Conservation (phyloP, 1,284 basidiomycete species). For the Apiotrichum laibachii region DNA sequence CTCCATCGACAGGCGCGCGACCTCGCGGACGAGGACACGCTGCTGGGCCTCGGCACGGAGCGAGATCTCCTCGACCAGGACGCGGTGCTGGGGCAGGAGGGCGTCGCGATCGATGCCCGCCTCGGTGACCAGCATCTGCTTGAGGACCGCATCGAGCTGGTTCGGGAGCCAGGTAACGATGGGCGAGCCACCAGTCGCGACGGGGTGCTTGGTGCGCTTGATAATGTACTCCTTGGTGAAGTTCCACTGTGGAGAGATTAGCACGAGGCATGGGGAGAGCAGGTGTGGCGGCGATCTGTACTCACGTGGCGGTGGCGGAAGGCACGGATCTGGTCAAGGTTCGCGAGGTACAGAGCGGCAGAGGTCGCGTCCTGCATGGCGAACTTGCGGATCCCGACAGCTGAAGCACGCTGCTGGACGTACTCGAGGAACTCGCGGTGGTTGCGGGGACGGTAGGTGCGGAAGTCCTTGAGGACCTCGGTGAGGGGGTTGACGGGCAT, state of each 20-base stretch:
- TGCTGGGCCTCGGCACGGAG: slow-evolving; percentile 23
- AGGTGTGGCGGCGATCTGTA: background rate
- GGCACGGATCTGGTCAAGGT: slow-evolving; percentile 25
- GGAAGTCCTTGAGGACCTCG: slow-evolving; percentile 25
- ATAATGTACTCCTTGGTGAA: slow-evolving; percentile 20
- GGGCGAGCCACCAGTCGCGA: slow-evolving; percentile 20
- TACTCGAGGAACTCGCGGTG: slow-evolving; percentile 24
- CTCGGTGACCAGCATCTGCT: slow-evolving; percentile 16
- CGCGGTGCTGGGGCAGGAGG: slow-evolving; percentile 14
- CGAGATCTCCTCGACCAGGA: slow-evolving; percentile 21
- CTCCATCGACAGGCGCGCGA: slow-evolving; percentile 12
- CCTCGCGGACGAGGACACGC: slow-evolving; percentile 23
- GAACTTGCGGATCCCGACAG: slow-evolving; percentile 20
- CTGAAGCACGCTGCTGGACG: slow-evolving; percentile 18
- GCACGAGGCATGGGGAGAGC: background rate
- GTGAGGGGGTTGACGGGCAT: slow-evolving; percentile 24
- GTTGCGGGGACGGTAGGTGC: slow-evolving; percentile 25
- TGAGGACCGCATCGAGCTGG: slow-evolving; percentile 22
- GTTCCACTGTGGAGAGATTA: slow-evolving; percentile 7
- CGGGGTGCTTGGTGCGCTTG: slow-evolving; percentile 18
- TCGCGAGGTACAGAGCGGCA: slow-evolving; percentile 21
- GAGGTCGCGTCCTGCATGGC: slow-evolving; percentile 17
- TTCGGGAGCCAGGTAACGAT: slow-evolving; percentile 25
- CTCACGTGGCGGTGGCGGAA: slow-evolving; percentile 25
- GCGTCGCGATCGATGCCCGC: slow-evolving; percentile 14